These are phyloP conservation scores for Xylaria sp. DNA, from an alignment of 2,329 filamentous ascomycete genomes.

Conservation along the genomic window DNA sequence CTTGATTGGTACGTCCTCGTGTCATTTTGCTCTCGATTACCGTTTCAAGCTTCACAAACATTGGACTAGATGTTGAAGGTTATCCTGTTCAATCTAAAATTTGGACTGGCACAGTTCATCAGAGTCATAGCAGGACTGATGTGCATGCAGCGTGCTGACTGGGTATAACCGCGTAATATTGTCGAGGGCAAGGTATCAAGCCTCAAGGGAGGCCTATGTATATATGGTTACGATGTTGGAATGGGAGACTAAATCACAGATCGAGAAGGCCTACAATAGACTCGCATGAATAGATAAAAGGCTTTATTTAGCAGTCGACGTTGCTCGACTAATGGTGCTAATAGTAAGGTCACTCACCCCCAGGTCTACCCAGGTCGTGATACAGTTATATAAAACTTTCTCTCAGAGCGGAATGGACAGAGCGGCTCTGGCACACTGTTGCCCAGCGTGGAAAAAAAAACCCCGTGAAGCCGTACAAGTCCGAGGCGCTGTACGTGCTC, in stretches of 20 bases:
- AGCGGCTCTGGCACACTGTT: not conserved
- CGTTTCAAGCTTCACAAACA: no score
- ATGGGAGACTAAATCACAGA: not conserved
- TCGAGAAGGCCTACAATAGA: not conserved
- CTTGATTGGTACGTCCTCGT: no score
- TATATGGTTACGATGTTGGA: no score
- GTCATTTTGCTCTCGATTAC: no score
- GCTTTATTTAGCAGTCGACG: slow-evolving; percentile 14
- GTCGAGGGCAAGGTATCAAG: no score
- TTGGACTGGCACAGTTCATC: no score
- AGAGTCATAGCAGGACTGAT: no score
- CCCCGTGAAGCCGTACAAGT: slow-evolving; percentile 1
- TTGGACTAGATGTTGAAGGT: no score
- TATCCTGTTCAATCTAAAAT: no score
- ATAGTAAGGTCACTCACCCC: slow-evolving; percentile 8
- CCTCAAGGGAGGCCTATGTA: no score
- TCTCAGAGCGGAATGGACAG: not conserved
- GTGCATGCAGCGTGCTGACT: no score
- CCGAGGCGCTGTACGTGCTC: not conserved
- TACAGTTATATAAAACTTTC: slow-evolving; percentile 24
- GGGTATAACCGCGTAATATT: no score
- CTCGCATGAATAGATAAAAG: not conserved
- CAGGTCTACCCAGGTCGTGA: slow-evolving; percentile 24
- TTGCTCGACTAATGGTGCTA: slow-evolving; percentile 6
- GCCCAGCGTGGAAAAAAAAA: not conserved